Percentiles rank a stretch among this genome's conserved stretches.
phyloP scores from a whole-genome alignment of 176 grass and related monocot species.

The Zea mays region Zm-B73-REFERENCE-NAM-5.0 NC_050104.1:73889001-73889500 shows the following conservation, averaged over 20 bases:
- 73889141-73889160: background rate
- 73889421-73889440: too few species aligned
- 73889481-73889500: too few species aligned
- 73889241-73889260: too few species aligned
- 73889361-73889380: too few species aligned
- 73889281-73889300: background rate
- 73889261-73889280: background rate
- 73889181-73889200: conserved; percentile 1
- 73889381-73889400: too few species aligned
- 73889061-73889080: conserved; percentile 1
- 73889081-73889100: background rate
- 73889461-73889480: too few species aligned
- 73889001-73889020: background rate
- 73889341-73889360: conserved; percentile 51
- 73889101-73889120: conserved; percentile 17
- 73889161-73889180: background rate
- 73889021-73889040: conserved; percentile 13
- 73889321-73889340: conserved; percentile 11
- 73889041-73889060: conserved; percentile 42
- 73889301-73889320: background rate
- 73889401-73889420: too few species aligned
- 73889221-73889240: background rate
- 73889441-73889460: too few species aligned
- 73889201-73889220: conserved; percentile 3
- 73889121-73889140: conserved; percentile 1